These are phyloP conservation scores for Prunus dulcis DNA, from an alignment of 306 rosid species.

Conservation along the genomic window DNA sequence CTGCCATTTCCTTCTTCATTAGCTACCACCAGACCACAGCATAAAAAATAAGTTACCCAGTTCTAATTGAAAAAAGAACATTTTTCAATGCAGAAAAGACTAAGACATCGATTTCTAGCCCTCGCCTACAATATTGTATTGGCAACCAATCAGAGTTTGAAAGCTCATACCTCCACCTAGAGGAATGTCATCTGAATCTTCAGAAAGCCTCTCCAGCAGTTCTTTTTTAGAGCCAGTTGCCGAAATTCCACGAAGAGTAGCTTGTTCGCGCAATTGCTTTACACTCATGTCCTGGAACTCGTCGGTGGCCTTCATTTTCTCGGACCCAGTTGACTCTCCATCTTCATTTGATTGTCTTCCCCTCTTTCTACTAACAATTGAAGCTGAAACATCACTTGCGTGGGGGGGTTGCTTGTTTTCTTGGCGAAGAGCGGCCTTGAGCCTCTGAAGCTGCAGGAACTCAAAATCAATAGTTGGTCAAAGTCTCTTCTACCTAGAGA, in stretches of 20 bases:
- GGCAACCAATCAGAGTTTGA: constrained; percentile 6
- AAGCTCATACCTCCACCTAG: constrained; percentile 25
- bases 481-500: background rate
- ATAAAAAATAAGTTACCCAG: background rate
- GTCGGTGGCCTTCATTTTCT: constrained; percentile 37
- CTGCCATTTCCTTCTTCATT: constrained; percentile 29
- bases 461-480: background rate
- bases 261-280: constrained; percentile 41
- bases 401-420: constrained; percentile 23
- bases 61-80: background rate
- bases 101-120: background rate
- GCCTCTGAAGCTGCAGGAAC: constrained; percentile 54
- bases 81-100: background rate
- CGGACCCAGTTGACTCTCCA: constrained; percentile 22
- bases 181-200: constrained; percentile 27
- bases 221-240: constrained; percentile 42
- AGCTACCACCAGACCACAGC: constrained; percentile 16
- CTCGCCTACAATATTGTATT: background rate
- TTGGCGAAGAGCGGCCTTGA: constrained; percentile 51
- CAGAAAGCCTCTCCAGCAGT: constrained; percentile 38
- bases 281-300: constrained; percentile 37
- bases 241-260: constrained; percentile 35
- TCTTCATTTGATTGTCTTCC: constrained; percentile 31
- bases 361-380: constrained; percentile 38
- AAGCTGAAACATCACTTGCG: constrained; percentile 5